phyloP scores from a whole-genome alignment of 2,329 filamentous ascomycete species.

The Colletotrichum sp. region DNA sequence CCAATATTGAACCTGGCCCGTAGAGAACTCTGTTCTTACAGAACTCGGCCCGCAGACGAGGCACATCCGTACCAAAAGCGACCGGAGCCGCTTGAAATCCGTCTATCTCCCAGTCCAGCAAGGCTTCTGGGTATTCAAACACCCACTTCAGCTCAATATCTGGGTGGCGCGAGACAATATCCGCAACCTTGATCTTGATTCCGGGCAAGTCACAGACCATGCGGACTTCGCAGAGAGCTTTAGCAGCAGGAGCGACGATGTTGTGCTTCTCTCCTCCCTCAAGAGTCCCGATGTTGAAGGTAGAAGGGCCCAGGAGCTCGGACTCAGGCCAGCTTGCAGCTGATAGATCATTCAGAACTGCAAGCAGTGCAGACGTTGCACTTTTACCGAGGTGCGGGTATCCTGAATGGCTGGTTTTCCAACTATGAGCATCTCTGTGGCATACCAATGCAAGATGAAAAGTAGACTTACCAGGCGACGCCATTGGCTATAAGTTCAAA shows the following conservation, averaged over 20 bases:
- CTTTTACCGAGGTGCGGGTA: slow-evolving; percentile 39
- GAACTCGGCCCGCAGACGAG: slow-evolving; percentile 33
- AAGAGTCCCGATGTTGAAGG: slow-evolving; percentile 43
- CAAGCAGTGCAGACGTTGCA: slow-evolving; percentile 35
- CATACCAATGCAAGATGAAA: background rate
- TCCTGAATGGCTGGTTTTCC: slow-evolving; percentile 33
- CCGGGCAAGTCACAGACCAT: slow-evolving; percentile 37
- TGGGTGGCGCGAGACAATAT: slow-evolving; percentile 33
- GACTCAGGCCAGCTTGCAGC: slow-evolving; percentile 35
- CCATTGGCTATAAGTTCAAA: slow-evolving; percentile 36
- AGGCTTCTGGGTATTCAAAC: slow-evolving; percentile 40
- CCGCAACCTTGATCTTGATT: slow-evolving; percentile 36
- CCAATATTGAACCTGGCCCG: slow-evolving; percentile 41
- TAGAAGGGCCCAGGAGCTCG: slow-evolving; percentile 41
- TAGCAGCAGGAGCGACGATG: slow-evolving; percentile 40
- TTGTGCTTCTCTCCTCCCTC: slow-evolving; percentile 43
- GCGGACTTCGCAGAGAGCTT: slow-evolving; percentile 43
- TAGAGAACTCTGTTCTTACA: slow-evolving; percentile 40
- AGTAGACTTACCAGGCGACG: slow-evolving; percentile 26
- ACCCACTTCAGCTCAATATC: slow-evolving; percentile 37
- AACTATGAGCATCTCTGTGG: background rate
- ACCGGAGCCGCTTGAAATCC: slow-evolving; percentile 41
- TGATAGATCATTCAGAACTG: slow-evolving; percentile 34
- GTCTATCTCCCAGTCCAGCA: slow-evolving; percentile 42
- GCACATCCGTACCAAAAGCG: slow-evolving; percentile 44